These are phyloP conservation scores for Gynostemma pentaphyllum DNA, from an alignment of 306 rosid genomes.

Conservation along the genomic window DNA sequence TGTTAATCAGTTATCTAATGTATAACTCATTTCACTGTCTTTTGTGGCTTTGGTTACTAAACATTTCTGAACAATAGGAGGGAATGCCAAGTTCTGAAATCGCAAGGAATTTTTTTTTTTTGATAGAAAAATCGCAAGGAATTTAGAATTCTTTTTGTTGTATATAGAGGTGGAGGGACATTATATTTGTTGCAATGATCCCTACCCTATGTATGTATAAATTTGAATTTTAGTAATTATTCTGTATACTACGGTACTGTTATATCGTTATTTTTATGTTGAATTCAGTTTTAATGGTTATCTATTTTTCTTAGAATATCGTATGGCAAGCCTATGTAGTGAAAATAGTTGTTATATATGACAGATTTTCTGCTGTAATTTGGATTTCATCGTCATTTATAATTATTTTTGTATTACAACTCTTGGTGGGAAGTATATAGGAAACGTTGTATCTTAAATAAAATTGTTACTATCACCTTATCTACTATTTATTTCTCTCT, in stretches of 20 bases:
- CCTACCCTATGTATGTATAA: background rate
- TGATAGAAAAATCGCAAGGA: background rate
- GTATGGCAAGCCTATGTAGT: slow-evolving; percentile 1
- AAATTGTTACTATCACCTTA: background rate
- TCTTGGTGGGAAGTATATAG: too few relatives aligned
- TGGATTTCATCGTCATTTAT: background rate
- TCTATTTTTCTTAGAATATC: slow-evolving; percentile 10
- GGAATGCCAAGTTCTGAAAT: background rate
- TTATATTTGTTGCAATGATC: background rate
- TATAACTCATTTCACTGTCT: background rate
- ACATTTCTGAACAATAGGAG: background rate
- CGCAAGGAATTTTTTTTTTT: background rate
- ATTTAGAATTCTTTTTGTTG: background rate
- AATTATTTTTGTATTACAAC: background rate
- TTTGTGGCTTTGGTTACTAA: background rate
- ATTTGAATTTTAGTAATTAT: background rate
- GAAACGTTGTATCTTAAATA: slow-evolving; percentile 1
- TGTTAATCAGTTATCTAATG: background rate
- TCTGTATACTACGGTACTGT: background rate
- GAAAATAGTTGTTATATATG: background rate
- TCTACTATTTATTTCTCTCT: background rate
- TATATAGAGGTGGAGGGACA: background rate
- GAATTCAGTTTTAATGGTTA: background rate
- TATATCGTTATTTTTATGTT: background rate
- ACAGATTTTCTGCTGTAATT: background rate